Evolutionary conservation across 768 basidiomycete species (phyloP), one percentile per base, ranked within the genome.

Genomic region (Gautieria morchelliformis): DNA sequence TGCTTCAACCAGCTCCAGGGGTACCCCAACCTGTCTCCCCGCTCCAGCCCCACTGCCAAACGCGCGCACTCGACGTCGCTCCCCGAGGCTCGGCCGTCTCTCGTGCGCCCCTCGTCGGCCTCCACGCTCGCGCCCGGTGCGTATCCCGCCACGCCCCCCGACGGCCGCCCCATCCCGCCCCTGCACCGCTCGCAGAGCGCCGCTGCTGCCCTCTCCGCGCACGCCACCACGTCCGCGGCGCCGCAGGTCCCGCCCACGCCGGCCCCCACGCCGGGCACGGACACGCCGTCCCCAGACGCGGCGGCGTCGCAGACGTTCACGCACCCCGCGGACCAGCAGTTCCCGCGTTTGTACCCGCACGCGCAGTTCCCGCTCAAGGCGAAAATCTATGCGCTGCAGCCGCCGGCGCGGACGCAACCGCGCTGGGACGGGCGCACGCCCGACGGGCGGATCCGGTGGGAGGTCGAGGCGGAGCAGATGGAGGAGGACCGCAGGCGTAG

Each of bases 1-100:
- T 91, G 89, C 65, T 84, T 73, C 70, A 83, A 85, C 63, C 85
- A 86, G 67, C 79, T 91, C 39, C 78, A 87, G 59, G 86, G 85
- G 52, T 66, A 70, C 8, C 69, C 70, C 42, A 75, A 76, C 32
- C 78, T 78, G 27, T 69, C 69, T 63, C 69, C 74, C 70, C 27
- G 27, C 61, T 61, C 46, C 73, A 67, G 53, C 71, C 69, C 41
- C 70, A 67, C 40, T 27, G 3, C 27, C 27, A 27, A 66, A 69
- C 49, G 53, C 67, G 66, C 72, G 70, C 63, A 63, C 70, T 41
- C 64, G 58, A 59, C 58, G 66, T 78, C 30, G 61, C 74, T 59
- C 72, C 70, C 6, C 27, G n/a, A n/a, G n/a, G n/a, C n/a, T n/a
- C n/a, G n/a, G n/a, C 27, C 27, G 27, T 27, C 27, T 65, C 47